phyloP scores from a whole-genome alignment of 2,329 filamentous ascomycete genomes.

The Aspergillus japonicus region DNA sequence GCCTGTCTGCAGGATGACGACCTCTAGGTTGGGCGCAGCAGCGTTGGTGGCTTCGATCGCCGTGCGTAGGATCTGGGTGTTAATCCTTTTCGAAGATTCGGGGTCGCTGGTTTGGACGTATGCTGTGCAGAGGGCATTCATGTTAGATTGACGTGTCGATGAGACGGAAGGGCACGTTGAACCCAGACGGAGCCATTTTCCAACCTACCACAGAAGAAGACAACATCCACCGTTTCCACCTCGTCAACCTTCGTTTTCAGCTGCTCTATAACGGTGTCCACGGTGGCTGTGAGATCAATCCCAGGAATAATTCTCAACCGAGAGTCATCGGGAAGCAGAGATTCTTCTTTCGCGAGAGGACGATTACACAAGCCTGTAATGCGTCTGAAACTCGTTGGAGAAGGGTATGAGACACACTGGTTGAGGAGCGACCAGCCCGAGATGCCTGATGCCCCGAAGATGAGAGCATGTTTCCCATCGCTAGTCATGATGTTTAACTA shows the following conservation, averaged over 20 bases:
- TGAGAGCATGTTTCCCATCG: slow-evolving; percentile 30
- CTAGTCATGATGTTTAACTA: not conserved
- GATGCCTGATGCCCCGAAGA: slow-evolving; percentile 42
- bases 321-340: slow-evolving; percentile 32
- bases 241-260: slow-evolving; percentile 38
- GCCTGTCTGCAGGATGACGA: slow-evolving; percentile 37
- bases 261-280: slow-evolving; percentile 20
- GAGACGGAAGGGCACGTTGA: too few species aligned
- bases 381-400: slow-evolving; percentile 27
- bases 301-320: slow-evolving; percentile 39
- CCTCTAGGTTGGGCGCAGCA: slow-evolving; percentile 25
- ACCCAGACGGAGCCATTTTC: too few species aligned
- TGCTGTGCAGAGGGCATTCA: slow-evolving; percentile 12
- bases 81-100: slow-evolving; percentile 25
- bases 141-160: too few species aligned
- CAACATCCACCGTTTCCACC: slow-evolving; percentile 38
- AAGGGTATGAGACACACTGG: slow-evolving; percentile 36
- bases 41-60: slow-evolving; percentile 32
- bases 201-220: slow-evolving; percentile 38
- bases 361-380: slow-evolving; percentile 40
- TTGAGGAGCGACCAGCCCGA: slow-evolving; percentile 42
- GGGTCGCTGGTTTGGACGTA: slow-evolving; percentile 12
- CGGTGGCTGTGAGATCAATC: slow-evolving; percentile 32
- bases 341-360: slow-evolving; percentile 28
- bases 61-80: slow-evolving; percentile 38